Evolutionary conservation across 2,329 filamentous ascomycete genomes (phyloP).

Genomic region (Fusarium anthophilum): DNA sequence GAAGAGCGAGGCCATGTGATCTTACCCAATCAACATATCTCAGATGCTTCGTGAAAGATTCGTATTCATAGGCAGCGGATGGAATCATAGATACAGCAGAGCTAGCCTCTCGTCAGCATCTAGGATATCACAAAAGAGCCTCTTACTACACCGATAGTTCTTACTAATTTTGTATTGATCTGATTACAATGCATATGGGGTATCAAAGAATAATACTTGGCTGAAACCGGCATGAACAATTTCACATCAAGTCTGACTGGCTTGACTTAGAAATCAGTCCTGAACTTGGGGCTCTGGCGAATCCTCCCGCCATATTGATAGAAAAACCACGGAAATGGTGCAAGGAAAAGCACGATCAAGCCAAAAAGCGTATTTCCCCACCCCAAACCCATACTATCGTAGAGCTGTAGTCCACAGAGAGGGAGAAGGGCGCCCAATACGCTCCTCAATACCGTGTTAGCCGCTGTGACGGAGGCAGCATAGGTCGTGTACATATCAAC

Average conservation of each 20-base stretch:
- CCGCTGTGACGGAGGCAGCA: background rate
- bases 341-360: background rate
- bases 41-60: background rate
- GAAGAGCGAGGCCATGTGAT: background rate
- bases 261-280: background rate
- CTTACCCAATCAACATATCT: background rate
- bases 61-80: background rate
- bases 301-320: background rate
- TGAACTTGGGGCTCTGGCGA: background rate
- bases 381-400: background rate
- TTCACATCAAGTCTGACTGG: background rate
- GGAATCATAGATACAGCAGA: background rate
- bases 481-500: background rate
- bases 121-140: fast-evolving
- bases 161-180: background rate
- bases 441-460: background rate
- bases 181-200: background rate
- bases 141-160: background rate
- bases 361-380: background rate
- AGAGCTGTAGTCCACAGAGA: background rate
- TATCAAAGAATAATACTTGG: background rate
- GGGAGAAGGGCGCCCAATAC: background rate
- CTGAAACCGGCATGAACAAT: background rate
- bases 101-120: background rate
- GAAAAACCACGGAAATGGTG: background rate